Conservation (phyloP, 495 filamentous ascomycete genomes). For the Penicillium dipodomyicola region DNA sequence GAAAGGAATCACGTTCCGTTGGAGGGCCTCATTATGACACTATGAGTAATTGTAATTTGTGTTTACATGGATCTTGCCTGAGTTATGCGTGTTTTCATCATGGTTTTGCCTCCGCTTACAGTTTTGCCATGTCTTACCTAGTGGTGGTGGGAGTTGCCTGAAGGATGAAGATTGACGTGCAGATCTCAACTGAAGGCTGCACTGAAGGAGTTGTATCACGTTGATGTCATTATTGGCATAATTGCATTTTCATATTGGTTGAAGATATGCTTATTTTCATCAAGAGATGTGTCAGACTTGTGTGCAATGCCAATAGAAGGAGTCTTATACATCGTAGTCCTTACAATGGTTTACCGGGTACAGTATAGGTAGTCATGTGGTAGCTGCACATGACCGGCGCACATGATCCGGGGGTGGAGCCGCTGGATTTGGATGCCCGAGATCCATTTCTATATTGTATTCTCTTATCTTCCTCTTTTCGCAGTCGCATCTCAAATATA, state of each 20-base stretch:
- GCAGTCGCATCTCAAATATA: background rate
- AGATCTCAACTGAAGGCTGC: background rate
- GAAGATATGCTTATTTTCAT: background rate
- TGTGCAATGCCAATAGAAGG: background rate
- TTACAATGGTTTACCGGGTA: background rate
- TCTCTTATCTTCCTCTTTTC: background rate
- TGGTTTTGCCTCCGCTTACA: slow-evolving; percentile 4
- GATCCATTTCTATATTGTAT: background rate
- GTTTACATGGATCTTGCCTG: background rate
- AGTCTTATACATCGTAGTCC: background rate
- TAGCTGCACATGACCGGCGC: slow-evolving; percentile 9
- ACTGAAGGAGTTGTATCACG: background rate
- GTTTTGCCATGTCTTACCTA: background rate
- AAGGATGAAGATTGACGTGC: background rate
- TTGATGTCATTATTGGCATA: slow-evolving; percentile 8
- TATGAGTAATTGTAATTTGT: slow-evolving; percentile 4
- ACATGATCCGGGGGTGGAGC: slow-evolving; percentile 16
- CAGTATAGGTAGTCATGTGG: slow-evolving; percentile 1
- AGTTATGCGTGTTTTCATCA: slow-evolving; percentile 19
- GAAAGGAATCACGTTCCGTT: slow-evolving; percentile 5
- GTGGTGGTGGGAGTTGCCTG: background rate
- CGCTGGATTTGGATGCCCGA: background rate
- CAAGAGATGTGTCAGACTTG: background rate
- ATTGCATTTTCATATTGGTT: background rate
- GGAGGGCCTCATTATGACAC: slow-evolving; percentile 20